A percentile compares a stretch with the other conserved stretches of the same genome.
Evolutionary conservation across 176 grass and related monocot species (phyloP).

Genomic region (Coix lacrymajobi): DNA sequence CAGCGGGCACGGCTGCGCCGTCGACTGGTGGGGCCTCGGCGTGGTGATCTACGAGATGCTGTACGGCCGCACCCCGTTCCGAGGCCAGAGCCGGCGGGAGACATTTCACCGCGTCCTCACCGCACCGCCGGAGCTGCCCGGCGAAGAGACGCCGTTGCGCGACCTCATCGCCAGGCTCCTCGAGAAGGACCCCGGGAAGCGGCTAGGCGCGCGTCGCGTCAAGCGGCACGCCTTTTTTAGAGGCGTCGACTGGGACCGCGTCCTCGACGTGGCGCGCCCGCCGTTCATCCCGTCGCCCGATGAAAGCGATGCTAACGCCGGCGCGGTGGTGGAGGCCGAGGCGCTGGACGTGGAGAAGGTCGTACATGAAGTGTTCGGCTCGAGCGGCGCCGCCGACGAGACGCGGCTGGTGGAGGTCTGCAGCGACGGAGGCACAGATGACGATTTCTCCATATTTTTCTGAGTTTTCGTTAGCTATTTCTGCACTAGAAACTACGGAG

Average conservation of each 20-base stretch:
- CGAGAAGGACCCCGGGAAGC: constrained; percentile 61
- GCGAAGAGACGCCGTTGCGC: constrained; percentile 46
- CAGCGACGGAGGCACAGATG: not conserved
- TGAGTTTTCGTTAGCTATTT: not conserved
- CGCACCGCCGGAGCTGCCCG: constrained; percentile 48
- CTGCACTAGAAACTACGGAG: too few species aligned
- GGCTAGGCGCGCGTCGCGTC: constrained; percentile 41
- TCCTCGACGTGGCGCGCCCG: constrained; percentile 59
- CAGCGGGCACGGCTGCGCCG: constrained; percentile 61
- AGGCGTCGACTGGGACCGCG: constrained; percentile 52
- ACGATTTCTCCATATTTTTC: constrained; percentile 50
- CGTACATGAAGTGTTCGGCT: constrained; percentile 43
- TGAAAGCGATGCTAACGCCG: not conserved
- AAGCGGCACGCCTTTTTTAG: constrained; percentile 68
- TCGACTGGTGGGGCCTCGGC: constrained; percentile 78
- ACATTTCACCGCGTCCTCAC: constrained; percentile 64
- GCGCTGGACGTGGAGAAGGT: constrained; percentile 66
- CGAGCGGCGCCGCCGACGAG: not conserved
- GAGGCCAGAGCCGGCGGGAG: constrained; percentile 61
- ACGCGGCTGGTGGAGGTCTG: not conserved
- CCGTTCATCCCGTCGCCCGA: constrained; percentile 54
- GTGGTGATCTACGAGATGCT: constrained; percentile 82
- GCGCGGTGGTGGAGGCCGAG: not conserved
- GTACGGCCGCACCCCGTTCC: constrained; percentile 68
- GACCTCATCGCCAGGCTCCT: constrained; percentile 54